A percentile compares a stretch with the other conserved stretches of the same genome.
These are phyloP conservation scores for Pyrenula massariospora DNA, from an alignment of 495 filamentous ascomycete genomes.

Conservation along the genomic window DNA sequence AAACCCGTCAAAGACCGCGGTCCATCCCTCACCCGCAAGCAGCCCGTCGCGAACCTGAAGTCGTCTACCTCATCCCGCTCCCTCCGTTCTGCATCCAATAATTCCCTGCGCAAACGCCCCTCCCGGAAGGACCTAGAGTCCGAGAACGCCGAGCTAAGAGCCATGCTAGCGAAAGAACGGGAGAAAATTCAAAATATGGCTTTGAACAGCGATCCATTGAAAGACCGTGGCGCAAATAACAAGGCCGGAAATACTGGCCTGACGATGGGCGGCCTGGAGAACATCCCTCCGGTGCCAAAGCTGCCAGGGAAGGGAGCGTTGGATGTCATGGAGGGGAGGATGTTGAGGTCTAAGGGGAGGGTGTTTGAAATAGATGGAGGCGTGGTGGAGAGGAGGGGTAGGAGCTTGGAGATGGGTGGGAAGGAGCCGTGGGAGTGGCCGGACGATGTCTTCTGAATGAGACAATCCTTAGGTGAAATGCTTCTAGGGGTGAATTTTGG, in stretches of 20 bases:
- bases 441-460: constrained; percentile 1
- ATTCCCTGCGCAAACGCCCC: background rate
- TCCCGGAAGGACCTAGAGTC: background rate
- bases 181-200: background rate
- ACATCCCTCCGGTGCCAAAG: background rate
- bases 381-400: background rate
- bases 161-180: background rate
- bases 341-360: background rate
- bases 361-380: background rate
- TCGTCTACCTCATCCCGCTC: background rate
- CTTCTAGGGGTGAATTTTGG: too few relatives aligned
- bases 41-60: background rate
- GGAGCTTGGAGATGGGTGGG: background rate
- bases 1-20: background rate
- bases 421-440: constrained; percentile 1
- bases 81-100: background rate
- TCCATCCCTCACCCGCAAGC: background rate
- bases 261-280: background rate
- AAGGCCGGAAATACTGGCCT: background rate
- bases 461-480: too few relatives aligned
- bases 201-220: background rate
- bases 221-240: background rate
- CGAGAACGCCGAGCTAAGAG: background rate
- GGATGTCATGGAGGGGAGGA: background rate
- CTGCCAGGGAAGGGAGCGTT: background rate